Conservation (phyloP, 192 early-diverging fungal genomes). For the Backusella macrospora region DNA sequence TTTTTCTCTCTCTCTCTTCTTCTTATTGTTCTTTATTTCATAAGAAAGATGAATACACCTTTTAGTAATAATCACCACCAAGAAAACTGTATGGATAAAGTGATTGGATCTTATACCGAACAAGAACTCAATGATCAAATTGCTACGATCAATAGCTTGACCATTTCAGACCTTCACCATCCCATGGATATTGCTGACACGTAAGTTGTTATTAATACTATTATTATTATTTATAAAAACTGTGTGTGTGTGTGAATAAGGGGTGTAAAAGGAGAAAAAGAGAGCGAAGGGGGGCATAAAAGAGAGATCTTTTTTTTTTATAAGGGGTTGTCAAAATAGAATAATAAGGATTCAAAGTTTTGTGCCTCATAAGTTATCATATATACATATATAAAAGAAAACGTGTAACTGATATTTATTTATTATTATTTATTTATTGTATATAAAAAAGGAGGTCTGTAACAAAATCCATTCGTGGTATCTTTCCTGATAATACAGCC, state of each 20-base stretch:
- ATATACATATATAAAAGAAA: background rate
- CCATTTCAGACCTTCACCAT: conserved; percentile 12
- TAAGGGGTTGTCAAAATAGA: conserved; percentile 21
- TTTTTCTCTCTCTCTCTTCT: too few relatives aligned
- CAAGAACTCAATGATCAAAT: conserved; percentile 21
- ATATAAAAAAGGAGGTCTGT: background rate
- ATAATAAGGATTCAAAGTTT: background rate
- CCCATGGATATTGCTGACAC: conserved; percentile 16
- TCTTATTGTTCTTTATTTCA: too few relatives aligned
- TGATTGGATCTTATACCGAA: conserved; percentile 9
- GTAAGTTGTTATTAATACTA: background rate
- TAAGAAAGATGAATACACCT: background rate
- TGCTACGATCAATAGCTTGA: conserved; percentile 13
- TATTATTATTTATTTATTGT: background rate
- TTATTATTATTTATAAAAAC: background rate
- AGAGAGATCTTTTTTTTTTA: conserved; percentile 2
- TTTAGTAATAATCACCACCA: background rate
- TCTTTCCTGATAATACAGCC: conserved; percentile 19
- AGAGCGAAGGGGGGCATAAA: background rate
- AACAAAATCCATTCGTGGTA: conserved; percentile 20
- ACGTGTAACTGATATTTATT: conserved; percentile 10
- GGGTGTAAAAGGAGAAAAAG: conserved; percentile 7
- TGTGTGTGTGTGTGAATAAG: conserved; percentile 4
- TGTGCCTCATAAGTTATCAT: background rate
- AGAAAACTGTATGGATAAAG: background rate